These are phyloP conservation scores for Paxillus ammoniavirescens DNA, from an alignment of 768 basidiomycete species.

Conservation along the genomic window DNA sequence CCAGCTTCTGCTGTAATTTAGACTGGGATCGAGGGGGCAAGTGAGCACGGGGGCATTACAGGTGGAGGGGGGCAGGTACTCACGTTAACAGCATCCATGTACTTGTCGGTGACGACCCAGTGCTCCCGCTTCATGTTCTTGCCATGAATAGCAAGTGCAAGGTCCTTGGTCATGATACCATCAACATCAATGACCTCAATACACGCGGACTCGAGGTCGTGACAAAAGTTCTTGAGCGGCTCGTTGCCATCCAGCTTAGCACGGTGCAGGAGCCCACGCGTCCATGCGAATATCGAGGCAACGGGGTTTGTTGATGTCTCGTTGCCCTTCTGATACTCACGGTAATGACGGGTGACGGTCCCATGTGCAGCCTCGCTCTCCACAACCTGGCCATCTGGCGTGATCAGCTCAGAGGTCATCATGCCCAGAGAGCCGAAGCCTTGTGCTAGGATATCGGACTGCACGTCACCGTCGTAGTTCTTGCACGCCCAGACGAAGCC, in stretches of 20 bases:
- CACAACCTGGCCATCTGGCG: slow-evolving; percentile 89
- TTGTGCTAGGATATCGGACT: slow-evolving; percentile 94
- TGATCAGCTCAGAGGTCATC: slow-evolving; percentile 97
- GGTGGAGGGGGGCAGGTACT: slow-evolving; percentile 24
- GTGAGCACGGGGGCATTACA: slow-evolving; percentile 11
- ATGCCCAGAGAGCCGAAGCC: slow-evolving; percentile 96
- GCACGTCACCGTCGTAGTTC: slow-evolving; percentile 84
- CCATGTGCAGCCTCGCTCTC: slow-evolving; percentile 98
- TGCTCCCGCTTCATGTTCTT: slow-evolving; percentile 89
- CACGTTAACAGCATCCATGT: slow-evolving; percentile 92
- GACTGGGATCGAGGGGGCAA: slow-evolving; percentile 26
- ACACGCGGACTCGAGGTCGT: slow-evolving; percentile 81
- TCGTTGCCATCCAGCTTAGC: slow-evolving; percentile 89
- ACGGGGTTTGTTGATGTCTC: slow-evolving; percentile 99
- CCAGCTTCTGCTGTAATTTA: slow-evolving; percentile 46
- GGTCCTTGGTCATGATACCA: slow-evolving; percentile 95
- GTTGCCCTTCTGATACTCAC: slow-evolving; percentile 94
- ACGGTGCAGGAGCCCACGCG: slow-evolving; percentile 88
- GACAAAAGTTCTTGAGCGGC: slow-evolving; percentile 68
- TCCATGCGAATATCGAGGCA: slow-evolving; percentile 99
- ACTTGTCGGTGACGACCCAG: slow-evolving; percentile 94
- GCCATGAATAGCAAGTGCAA: slow-evolving; percentile 92
- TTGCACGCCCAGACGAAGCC: slow-evolving; percentile 82
- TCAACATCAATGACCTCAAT: slow-evolving; percentile 90
- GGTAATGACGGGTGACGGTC: slow-evolving; percentile 95